A percentile compares a stretch with the other conserved stretches of the same genome.
phyloP scores from a whole-genome alignment of 495 filamentous ascomycete genomes.

The Trichoderma reesei region DNA sequence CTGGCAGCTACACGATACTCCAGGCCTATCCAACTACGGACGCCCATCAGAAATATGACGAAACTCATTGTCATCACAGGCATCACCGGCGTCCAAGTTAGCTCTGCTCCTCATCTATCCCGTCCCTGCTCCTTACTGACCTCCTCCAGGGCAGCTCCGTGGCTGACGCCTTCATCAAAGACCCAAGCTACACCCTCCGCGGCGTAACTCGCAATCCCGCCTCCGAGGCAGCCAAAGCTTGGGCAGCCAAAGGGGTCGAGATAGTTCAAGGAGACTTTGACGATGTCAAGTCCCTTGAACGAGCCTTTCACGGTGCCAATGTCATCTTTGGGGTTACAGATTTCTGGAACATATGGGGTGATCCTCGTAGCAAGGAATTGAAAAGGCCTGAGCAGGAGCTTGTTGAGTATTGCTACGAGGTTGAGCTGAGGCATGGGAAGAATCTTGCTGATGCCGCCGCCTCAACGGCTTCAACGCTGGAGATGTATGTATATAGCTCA shows the following conservation, averaged over 20 bases:
- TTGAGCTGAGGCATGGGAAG: constrained; percentile 41
- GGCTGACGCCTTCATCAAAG: constrained; percentile 27
- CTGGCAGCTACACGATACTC: too few species aligned
- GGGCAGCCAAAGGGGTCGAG: constrained; percentile 32
- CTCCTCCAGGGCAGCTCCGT: constrained; percentile 31
- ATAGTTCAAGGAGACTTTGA: constrained; percentile 35
- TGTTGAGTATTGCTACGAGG: constrained; percentile 24
- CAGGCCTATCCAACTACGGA: too few species aligned
- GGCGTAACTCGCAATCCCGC: constrained; percentile 39
- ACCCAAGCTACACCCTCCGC: constrained; percentile 26
- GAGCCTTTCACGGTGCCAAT: constrained; percentile 35
- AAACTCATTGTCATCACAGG: neutral
- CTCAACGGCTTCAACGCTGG: neutral
- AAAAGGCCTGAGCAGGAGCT: constrained; percentile 9
- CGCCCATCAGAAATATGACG: neutral
- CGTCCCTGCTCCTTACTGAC: neutral
- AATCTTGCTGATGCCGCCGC: constrained; percentile 47
- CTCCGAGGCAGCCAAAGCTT: constrained; percentile 25
- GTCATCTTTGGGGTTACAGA: constrained; percentile 43
- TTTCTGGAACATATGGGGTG: constrained; percentile 33
- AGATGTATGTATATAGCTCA: neutral
- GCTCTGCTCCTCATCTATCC: neutral
- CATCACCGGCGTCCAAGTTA: neutral
- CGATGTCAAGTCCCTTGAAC: constrained; percentile 26
- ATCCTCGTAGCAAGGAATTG: constrained; percentile 18